Evolutionary conservation across 1,284 basidiomycete genomes (phyloP).

Genomic region (Cryptococcus sp.): DNA sequence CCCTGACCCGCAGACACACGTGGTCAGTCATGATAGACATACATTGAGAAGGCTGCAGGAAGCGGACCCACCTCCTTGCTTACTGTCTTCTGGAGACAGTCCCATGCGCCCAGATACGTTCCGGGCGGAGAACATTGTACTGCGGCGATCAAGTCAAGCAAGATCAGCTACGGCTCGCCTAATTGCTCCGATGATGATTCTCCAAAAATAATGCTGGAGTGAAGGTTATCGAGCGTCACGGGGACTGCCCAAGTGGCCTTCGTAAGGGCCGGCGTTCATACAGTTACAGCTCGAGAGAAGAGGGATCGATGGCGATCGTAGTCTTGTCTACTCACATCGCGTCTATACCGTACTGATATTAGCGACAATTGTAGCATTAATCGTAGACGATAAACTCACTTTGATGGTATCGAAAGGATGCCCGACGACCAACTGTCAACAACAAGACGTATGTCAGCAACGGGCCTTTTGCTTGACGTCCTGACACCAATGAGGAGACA

Average conservation of each 20-base stretch:
- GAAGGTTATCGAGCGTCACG: too few species aligned
- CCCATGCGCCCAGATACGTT: slow-evolving; percentile 48
- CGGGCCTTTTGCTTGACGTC: slow-evolving; percentile 30
- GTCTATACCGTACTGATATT: slow-evolving; percentile 19
- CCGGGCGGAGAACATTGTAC: slow-evolving; percentile 52
- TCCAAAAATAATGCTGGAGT: too few species aligned
- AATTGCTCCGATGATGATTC: too few species aligned
- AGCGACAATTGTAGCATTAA: too few species aligned
- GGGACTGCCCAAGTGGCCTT: too few species aligned
- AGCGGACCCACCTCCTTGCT: slow-evolving; percentile 35
- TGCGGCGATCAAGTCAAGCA: slow-evolving; percentile 4
- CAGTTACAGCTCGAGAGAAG: too few species aligned
- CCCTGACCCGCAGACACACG: slow-evolving; percentile 27
- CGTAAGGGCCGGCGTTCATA: too few species aligned
- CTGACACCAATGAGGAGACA: background rate
- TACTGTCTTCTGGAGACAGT: slow-evolving; percentile 46
- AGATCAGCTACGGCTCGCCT: background rate
- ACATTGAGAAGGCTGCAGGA: background rate
- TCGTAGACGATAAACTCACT: slow-evolving; percentile 19
- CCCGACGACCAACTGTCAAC: slow-evolving; percentile 30
- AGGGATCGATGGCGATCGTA: too few species aligned
- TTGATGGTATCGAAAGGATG: slow-evolving; percentile 53
- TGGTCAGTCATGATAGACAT: background rate
- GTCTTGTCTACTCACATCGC: slow-evolving; percentile 25
- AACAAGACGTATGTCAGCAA: background rate